Evolutionary conservation across 129 eudicot genomes (phyloP), one percentile per base, ranked within the genome.

Genomic region (Pseudognaphalium luteoalbum): DNA sequence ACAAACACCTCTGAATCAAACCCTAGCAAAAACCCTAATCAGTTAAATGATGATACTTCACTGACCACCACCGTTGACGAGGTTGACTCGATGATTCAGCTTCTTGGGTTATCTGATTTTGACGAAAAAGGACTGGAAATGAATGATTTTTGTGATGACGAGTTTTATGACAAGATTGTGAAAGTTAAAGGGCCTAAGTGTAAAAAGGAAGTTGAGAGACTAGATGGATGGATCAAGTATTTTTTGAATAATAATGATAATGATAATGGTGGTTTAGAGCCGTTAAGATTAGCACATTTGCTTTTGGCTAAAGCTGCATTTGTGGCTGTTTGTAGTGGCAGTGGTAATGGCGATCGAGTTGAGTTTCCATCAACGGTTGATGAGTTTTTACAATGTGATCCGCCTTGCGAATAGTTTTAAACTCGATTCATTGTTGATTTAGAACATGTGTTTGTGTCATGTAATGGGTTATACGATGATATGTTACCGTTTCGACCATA

Each of bases 231-330:
- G 97, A 89, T 92, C 64, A 78, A 81, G 39, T 79, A 83, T 56
- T 89, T 81, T 29, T 54, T 66, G 85, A 62, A 69, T 63, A 41
- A 41, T 41, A 1, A 35, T 35, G 41, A 35, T 35, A 35, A 35
- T 7, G 7, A 5, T 35, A 34, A 14, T 35, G 57, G 69, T 16
- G 69, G 76, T 15, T 76, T 17, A 9, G 96, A 92, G 88, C 96
- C 93, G 7, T 79, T 89, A 14, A 75, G 88, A 74, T 80, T 92
- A 85, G 96, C 85, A 29, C 93, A 92, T 86, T 86, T 92, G 93
- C 85, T 89, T 20, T 73, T 92, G 88, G 93, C 83, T 0, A 92
- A 89, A 81, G 96, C 96, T 76, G 83, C 90, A 16, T 71, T 85
- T 71, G 54, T 78, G 80, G 66, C 78, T 5, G 83, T 9, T 57